Conservation (phyloP, 179 eudicot genomes). For the Nepenthes alata region DNA sequence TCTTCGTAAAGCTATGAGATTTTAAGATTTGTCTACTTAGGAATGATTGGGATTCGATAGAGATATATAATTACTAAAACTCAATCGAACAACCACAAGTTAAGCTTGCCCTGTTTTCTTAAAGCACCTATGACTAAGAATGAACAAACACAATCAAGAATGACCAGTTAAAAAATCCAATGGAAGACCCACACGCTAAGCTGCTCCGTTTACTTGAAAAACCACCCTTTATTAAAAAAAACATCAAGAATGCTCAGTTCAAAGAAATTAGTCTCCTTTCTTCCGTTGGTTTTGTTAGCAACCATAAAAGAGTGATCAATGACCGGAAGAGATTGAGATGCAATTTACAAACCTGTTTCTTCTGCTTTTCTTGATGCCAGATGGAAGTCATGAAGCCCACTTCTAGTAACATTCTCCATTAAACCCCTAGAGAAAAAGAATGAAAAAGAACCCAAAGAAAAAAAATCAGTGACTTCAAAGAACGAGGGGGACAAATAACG, state of each 20-base stretch:
- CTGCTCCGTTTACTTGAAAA: too few species aligned
- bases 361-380: slow-evolving; percentile 90
- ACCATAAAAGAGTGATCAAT: too few species aligned
- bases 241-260: too few species aligned
- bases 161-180: too few species aligned
- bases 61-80: not conserved
- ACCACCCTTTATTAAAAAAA: too few species aligned
- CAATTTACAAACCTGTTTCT: slow-evolving; percentile 55
- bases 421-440: slow-evolving; percentile 16
- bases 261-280: too few species aligned
- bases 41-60: not conserved
- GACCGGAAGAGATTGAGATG: not conserved
- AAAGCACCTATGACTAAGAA: not conserved
- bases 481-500: too few species aligned
- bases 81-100: not conserved
- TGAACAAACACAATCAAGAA: not conserved
- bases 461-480: not conserved
- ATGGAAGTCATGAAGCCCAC: slow-evolving; percentile 39
- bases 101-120: not conserved
- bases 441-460: not conserved
- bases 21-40: not conserved
- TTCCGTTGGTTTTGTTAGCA: too few species aligned
- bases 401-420: slow-evolving; percentile 45
- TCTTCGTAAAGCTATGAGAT: slow-evolving; percentile 53
- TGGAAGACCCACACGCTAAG: too few species aligned